These are phyloP conservation scores for Cyclotella atomus DNA, from an alignment of 108 stramenopile species.

Conservation along the genomic window DNA sequence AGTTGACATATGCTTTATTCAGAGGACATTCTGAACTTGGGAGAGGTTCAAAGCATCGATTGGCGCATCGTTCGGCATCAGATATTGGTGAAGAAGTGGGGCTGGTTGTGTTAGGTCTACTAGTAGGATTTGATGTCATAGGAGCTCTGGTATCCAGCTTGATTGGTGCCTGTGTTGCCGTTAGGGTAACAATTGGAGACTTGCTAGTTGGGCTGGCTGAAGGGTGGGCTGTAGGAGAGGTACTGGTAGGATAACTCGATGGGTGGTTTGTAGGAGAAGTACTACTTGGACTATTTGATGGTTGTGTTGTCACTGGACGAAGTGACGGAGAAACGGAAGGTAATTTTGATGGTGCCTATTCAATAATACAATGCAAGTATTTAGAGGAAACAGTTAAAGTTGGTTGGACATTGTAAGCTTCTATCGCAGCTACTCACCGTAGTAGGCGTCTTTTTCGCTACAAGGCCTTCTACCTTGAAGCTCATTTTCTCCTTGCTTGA, in stretches of 20 bases:
- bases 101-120: neutral
- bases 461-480: constrained; percentile 27
- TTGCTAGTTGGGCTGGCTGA: neutral
- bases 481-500: constrained; percentile 29
- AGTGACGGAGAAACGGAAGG: neutral
- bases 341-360: neutral
- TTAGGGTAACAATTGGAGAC: neutral
- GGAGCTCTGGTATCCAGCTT: constrained; percentile 1
- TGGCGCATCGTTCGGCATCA: constrained; percentile 9
- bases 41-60: constrained; percentile 30
- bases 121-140: constrained; percentile 8
- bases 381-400: too few species aligned
- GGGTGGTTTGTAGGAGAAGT: constrained; percentile 1
- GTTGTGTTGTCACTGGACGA: neutral
- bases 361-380: neutral
- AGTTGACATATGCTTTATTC: constrained; percentile 10
- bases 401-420: too few species aligned
- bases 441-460: neutral
- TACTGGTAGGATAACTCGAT: constrained; percentile 1
- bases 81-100: neutral
- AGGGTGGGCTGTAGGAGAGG: neutral
- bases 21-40: constrained; percentile 19
- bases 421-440: neutral
- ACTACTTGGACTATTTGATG: neutral
- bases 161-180: constrained; percentile 4